phyloP scores from a whole-genome alignment of 805 yeast genomes.

The Yamadazyma akitaensis region DNA sequence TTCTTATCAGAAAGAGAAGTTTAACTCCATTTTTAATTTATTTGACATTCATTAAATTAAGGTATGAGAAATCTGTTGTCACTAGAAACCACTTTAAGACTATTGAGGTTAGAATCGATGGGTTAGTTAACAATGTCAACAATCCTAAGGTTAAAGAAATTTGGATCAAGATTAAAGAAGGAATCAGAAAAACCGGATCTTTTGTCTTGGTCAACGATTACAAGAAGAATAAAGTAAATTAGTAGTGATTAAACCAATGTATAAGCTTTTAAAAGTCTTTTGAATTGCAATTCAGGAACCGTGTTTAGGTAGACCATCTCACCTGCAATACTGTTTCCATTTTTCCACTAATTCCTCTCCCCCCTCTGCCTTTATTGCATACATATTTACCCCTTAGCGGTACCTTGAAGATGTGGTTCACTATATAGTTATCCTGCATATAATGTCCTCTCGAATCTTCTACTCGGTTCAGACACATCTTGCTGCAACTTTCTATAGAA shows the following conservation, averaged over 20 bases:
- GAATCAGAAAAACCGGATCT: slow-evolving; percentile 26
- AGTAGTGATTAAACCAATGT: background rate
- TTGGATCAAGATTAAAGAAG: slow-evolving; percentile 36
- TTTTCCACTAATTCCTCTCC: background rate
- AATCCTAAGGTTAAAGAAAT: slow-evolving; percentile 32
- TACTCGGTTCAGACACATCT: background rate
- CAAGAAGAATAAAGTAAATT: slow-evolving; percentile 29
- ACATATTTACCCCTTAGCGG: too few species aligned
- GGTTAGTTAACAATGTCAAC: slow-evolving; percentile 23
- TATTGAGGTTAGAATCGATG: slow-evolving; percentile 54
- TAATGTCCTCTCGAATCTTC: background rate
- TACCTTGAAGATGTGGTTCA: too few species aligned
- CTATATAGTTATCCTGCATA: background rate
- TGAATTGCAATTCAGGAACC: background rate
- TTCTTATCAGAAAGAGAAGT: slow-evolving; percentile 61
- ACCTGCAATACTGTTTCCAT: background rate
- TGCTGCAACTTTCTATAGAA: slow-evolving; percentile 5
- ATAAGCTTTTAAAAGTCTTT: background rate
- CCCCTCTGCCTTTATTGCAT: background rate
- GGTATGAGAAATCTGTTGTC: slow-evolving; percentile 73
- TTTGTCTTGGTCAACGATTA: slow-evolving; percentile 32
- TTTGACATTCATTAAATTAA: slow-evolving; percentile 64
- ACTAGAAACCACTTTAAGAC: slow-evolving; percentile 66
- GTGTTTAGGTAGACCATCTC: background rate
- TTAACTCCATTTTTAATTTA: slow-evolving; percentile 56